Base-by-base conservation (phyloP, 2,329 filamentous ascomycete species). In the Bipolaris victoriae region DNA sequence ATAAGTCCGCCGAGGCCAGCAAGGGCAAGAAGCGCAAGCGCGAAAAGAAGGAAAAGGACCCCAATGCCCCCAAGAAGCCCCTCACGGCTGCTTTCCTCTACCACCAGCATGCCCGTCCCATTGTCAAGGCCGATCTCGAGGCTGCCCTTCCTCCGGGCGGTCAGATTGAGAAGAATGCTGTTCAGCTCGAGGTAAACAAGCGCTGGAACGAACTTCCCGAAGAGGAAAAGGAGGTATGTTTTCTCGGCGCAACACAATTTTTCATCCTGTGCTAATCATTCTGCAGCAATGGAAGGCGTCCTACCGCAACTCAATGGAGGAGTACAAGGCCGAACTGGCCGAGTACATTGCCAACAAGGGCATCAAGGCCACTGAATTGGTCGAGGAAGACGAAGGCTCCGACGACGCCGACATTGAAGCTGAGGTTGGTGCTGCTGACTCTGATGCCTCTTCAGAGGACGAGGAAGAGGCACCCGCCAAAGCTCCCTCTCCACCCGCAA, bases 71-170 rank as follows among this genome's bases (percentile, higher is more conserved):
- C 58, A 98, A 97, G 86, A 88, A 93, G 49, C 93, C 94, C 7
- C 79, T 97, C 72, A 98, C 94, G 5, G 92, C 94, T 2, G 97
- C 96, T 82, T 97, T 98, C 82, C 82, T 97, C 60, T 98, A 92
- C 82, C 92, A 96, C 83, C 90, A 96, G 77, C 89, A 90, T 63
- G 92, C 92, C 63, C 90, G 95, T 48, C 85, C 88, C 49, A 89
- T 91, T 74, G 95, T 98, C 67, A 89, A 90, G 55, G 83, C 82
- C 33, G 92, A 96, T 67, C 66, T 78, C 9, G 71, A 75, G 59
- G 61, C 62, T 35, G 61, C 65, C n/a, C 67, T 73, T 4, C 72
- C 77, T 45, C 84, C 96, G 10, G 90, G 90, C 20, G 75, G 86
- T n/a, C 84, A 87, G 58, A 87, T 88, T 7, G 89, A 90, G 76